phyloP scores from a whole-genome alignment of 495 filamentous ascomycete species.

The Wilcoxina mikolae region DNA sequence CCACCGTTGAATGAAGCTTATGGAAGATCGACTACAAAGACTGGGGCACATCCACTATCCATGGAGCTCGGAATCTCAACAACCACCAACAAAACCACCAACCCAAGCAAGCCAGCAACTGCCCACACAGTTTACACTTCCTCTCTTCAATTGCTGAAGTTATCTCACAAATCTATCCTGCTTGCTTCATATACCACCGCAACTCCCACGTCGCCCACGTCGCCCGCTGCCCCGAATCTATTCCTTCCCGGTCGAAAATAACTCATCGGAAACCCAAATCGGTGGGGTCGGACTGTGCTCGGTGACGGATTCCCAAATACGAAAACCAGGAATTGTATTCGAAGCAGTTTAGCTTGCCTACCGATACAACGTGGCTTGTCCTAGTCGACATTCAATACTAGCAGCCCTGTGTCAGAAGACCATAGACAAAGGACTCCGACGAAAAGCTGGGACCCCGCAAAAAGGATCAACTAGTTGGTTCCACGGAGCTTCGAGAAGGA shows the following conservation, averaged over 20 bases:
- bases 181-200: too few species aligned
- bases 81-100: too few species aligned
- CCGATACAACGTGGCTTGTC: neutral
- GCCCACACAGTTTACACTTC: too few species aligned
- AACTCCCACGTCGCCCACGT: too few species aligned
- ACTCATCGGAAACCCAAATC: neutral
- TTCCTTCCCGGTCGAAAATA: too few species aligned
- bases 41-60: neutral
- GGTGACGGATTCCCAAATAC: neutral
- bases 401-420: neutral
- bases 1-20: conserved; percentile 3
- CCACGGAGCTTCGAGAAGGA: conserved; percentile 5
- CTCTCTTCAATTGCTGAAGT: neutral
- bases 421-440: neutral
- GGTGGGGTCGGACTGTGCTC: neutral
- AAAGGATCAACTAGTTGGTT: neutral
- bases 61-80: neutral
- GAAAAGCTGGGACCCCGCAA: neutral
- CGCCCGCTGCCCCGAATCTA: too few species aligned
- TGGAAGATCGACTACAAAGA: neutral
- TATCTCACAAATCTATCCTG: neutral
- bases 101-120: too few species aligned
- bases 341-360: neutral
- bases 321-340: neutral
- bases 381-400: neutral